These are phyloP conservation scores for Triticum monococcum DNA, from an alignment of 176 grass and related monocot genomes.

Conservation along the genomic window DNA sequence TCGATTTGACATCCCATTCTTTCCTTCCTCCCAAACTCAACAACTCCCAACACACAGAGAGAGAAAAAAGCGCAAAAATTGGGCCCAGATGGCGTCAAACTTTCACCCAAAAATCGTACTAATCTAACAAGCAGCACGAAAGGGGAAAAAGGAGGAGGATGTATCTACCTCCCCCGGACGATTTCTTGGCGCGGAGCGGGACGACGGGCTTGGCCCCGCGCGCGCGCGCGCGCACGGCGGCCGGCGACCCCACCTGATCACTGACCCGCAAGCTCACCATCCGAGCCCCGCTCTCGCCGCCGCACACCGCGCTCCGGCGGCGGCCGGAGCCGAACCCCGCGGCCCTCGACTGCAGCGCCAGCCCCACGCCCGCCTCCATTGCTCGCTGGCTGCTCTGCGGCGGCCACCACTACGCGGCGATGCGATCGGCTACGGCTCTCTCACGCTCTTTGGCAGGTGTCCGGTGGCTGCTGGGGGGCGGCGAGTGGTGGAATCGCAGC, in stretches of 20 bases:
- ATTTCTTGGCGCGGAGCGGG: constrained; percentile 48
- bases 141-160: neutral
- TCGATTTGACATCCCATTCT: neutral
- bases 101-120: neutral
- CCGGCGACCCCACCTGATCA: neutral
- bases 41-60: neutral
- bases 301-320: constrained; percentile 13
- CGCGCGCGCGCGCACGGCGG: constrained; percentile 34
- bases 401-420: neutral
- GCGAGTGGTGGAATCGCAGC: constrained; percentile 4
- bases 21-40: neutral
- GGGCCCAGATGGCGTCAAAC: neutral
- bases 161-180: constrained; percentile 37
- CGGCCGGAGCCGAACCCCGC: constrained; percentile 37
- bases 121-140: neutral
- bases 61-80: neutral
- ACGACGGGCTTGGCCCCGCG: constrained; percentile 38
- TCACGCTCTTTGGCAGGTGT: neutral
- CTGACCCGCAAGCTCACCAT: constrained; percentile 13
- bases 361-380: constrained; percentile 43
- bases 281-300: neutral
- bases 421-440: neutral
- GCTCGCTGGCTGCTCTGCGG: neutral
- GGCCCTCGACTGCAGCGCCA: constrained; percentile 36
- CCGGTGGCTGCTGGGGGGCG: constrained; percentile 18